Base-by-base conservation (phyloP, 164 flowering plant species). In the Kalanchoe fedtschenkoi region DNA sequence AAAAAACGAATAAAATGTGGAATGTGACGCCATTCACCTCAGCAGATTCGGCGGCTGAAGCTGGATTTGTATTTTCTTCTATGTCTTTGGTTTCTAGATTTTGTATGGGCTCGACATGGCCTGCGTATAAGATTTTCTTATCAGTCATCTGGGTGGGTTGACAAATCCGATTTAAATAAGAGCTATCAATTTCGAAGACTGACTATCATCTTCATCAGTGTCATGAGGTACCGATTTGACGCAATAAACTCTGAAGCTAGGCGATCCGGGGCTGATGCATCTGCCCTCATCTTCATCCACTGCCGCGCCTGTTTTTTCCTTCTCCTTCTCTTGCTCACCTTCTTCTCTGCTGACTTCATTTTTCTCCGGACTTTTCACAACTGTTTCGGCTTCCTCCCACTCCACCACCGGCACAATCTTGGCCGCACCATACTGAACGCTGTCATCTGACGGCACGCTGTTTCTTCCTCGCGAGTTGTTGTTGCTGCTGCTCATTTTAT, bases 171-270 rank as follows among this genome's bases (percentile, higher is more conserved):
- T 6, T 47, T 13, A 47, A 10, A 33, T 6, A 2, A n/a, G n/a
- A n/a, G n/a, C n/a, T n/a, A 21, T 22, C 24, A 37, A 5, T 5
- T 37, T 37, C n/a, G n/a, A 41, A 29, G 41, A 54, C 66, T 64
- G 24, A 64, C 60, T 15, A 11, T 53, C 58, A 34, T 43, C 58
- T 22, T 30, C 32, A 7, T 66, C 61, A 13, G 63, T 63, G 4
- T 57, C 26, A 30, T 16, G 35, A 39, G 47, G 46, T 7, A 29
- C 3, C 7, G 60, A 51, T 3, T 63, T 58, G 1, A 58, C 17
- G 28, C 51, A 69, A 53, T 69, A 71, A n/a, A 69, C 64, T 42
- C 73, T 69, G 69, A 72, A 72, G 34, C 73, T 72, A 1, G 78
- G 78, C 5, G 78, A 75, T 7, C 66, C 72, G 11, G 75, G 72